A percentile compares a stretch with the other conserved stretches of the same genome.
phyloP scores from a whole-genome alignment of 768 basidiomycete species.

The Chalciporus chontae region DNA sequence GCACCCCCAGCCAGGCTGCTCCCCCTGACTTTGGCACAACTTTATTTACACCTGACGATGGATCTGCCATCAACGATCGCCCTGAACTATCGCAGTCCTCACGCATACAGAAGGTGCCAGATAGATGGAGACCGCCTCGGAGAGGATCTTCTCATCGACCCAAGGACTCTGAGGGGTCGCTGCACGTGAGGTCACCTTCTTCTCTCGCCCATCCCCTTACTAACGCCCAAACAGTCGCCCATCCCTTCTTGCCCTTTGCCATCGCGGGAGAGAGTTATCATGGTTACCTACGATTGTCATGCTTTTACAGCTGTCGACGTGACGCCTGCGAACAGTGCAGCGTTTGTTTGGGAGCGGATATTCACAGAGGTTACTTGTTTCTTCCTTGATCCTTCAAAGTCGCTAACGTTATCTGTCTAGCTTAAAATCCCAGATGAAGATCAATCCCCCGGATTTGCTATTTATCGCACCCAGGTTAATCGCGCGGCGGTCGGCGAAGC shows the following conservation, averaged over 20 bases:
- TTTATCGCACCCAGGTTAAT: conserved; percentile 88
- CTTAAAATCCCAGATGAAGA: conserved; percentile 84
- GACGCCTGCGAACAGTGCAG: conserved; percentile 57
- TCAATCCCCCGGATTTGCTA: conserved; percentile 59
- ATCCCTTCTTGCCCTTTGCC: conserved; percentile 29
- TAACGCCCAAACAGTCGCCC: conserved; percentile 25
- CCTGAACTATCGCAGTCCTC: conserved; percentile 26
- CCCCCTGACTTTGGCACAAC: conserved; percentile 40
- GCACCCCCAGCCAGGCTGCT: conserved; percentile 52
- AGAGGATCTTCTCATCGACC: conserved; percentile 29
- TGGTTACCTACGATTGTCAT: conserved; percentile 78
- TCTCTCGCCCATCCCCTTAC: conserved; percentile 4
- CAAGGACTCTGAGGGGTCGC: conserved; percentile 27
- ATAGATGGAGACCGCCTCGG: conserved; percentile 24
- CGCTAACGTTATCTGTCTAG: conserved; percentile 34
- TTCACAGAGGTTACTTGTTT: conserved; percentile 62
- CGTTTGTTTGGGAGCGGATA: conserved; percentile 75
- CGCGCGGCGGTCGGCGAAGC: conserved; percentile 72
- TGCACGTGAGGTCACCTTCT: conserved; percentile 14
- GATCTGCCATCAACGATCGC: conserved; percentile 30
- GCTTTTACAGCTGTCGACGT: conserved; percentile 71
- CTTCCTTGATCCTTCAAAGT: neutral
- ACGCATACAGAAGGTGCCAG: conserved; percentile 33
- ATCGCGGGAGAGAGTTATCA: conserved; percentile 41
- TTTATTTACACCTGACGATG: conserved; percentile 37